A percentile compares a stretch with the other conserved stretches of the same genome.
These are phyloP conservation scores for Candida tammaniensis DNA, from an alignment of 805 yeast genomes.

Conservation along the genomic window DNA sequence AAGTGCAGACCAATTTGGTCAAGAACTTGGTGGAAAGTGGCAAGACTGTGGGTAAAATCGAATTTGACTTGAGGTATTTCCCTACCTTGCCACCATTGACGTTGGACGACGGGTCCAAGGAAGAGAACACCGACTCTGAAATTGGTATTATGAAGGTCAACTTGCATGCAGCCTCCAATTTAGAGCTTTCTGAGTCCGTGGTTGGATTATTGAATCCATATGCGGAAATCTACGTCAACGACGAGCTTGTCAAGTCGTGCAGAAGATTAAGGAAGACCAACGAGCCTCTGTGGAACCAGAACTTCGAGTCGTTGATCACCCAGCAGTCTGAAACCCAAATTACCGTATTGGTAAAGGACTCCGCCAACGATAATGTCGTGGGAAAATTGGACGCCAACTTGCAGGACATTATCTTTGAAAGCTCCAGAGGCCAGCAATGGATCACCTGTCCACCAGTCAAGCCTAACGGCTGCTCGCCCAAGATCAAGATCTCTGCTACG, in stretches of 20 bases:
- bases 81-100: conserved; percentile 44
- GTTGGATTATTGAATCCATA: conserved; percentile 58
- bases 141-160: conserved; percentile 69
- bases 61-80: conserved; percentile 54
- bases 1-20: conserved; percentile 39
- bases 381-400: conserved; percentile 53
- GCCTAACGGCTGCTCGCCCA: conserved; percentile 35
- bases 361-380: conserved; percentile 51
- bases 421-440: conserved; percentile 48
- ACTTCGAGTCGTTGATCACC: conserved; percentile 58
- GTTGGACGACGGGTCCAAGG: conserved; percentile 49
- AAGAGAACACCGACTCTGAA: conserved; percentile 55
- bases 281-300: conserved; percentile 71
- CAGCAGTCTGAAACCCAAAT: conserved; percentile 57
- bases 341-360: conserved; percentile 59
- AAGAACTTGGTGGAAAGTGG: conserved; percentile 49
- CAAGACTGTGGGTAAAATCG: conserved; percentile 54
- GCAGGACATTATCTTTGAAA: conserved; percentile 52
- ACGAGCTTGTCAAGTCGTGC: conserved; percentile 50
- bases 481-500: conserved; percentile 50
- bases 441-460: conserved; percentile 46
- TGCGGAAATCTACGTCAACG: conserved; percentile 63
- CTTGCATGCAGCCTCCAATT: conserved; percentile 56
- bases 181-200: conserved; percentile 52
- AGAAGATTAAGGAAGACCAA: conserved; percentile 66